A percentile compares a stretch with the other conserved stretches of the same genome.
Evolutionary conservation across 768 basidiomycete species (phyloP).

Genomic region (Mycena amicta): DNA sequence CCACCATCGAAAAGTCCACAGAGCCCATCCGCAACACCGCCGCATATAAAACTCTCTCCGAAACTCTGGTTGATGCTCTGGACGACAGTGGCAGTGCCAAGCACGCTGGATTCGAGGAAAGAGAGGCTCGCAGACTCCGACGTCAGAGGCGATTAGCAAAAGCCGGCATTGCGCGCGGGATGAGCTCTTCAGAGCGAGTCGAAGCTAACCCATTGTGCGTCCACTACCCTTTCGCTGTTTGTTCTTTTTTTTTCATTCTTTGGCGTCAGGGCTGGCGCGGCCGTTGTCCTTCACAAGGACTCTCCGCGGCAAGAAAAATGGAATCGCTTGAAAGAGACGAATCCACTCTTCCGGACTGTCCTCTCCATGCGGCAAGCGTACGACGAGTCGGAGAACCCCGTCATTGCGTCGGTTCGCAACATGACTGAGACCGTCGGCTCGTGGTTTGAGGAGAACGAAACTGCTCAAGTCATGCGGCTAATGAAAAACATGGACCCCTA

Average conservation of each 20-base stretch:
- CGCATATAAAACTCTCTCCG: constrained; percentile 89
- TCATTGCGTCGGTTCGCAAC: constrained; percentile 77
- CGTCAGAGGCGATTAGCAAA: constrained; percentile 82
- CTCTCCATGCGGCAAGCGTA: constrained; percentile 66
- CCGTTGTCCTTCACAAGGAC: constrained; percentile 82
- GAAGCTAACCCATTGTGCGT: constrained; percentile 82
- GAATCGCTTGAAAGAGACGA: constrained; percentile 79
- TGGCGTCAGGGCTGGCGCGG: constrained; percentile 72
- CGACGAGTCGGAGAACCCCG: constrained; percentile 91
- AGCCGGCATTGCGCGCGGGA: constrained; percentile 71
- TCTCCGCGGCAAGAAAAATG: constrained; percentile 79
- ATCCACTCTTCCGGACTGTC: constrained; percentile 69
- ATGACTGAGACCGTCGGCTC: constrained; percentile 85
- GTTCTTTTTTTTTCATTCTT: neutral
- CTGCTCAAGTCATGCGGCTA: constrained; percentile 87
- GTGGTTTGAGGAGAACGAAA: constrained; percentile 98
- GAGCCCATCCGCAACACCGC: constrained; percentile 97
- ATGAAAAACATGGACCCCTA: constrained; percentile 88
- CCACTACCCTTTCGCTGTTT: no score
- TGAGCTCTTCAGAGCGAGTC: constrained; percentile 54
- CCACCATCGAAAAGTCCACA: constrained; percentile 84
- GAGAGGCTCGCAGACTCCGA: constrained; percentile 81
- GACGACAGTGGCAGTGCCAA: constrained; percentile 93
- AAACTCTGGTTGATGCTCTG: constrained; percentile 87
- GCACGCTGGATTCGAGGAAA: constrained; percentile 95